Evolutionary conservation across 441 rosid species (phyloP), one percentile per base, ranked within the genome.

Genomic region (Capsella rubella): DNA sequence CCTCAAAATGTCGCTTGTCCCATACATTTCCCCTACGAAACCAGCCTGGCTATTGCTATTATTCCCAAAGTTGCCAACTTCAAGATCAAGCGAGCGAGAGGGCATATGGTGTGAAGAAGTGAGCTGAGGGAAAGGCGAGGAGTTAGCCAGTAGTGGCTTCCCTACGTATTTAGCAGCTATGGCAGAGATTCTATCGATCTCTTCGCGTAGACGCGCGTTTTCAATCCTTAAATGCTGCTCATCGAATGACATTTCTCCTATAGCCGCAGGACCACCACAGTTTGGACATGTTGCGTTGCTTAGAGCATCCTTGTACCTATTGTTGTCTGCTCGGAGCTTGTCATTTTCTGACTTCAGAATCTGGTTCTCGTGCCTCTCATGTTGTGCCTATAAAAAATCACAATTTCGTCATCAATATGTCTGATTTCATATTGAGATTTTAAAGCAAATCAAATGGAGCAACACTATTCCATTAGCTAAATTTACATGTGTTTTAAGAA

Each of bases 211-310:
- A 52, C 97, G 93, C 31, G 84, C 89, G 72, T 95, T 95, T 76
- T 95, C 99, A n/a, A 95, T 84, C 74, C 99, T 88, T 80, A 91
- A 70, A 79, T 92, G 97, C 55, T 95, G 99, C 74, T 95, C 99
- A n/a, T 95, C 99, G 60, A 92, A 92, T 10, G 99, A 92, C 97
- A 95, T 95, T 67, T 92, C 99, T 27, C 99, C 99, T 0, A 91
- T 85, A 27, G 96, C 87, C 6, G 95, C 91, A 0, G 93, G 96
- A 4, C 98, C 97, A 0, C 99, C 99, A 52, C 99, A 95, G 75
- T 79, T 95, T 43, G 96, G 97, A 77, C 99, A 95, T 11, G 96
- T 78, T 11, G 97, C 88, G 63, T 82, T 95, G 71, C 78, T 79
- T 50, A 95, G 83, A 34, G 97, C 97, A 72, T 91, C 99, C 78